A percentile compares a stretch with the other conserved stretches of the same genome.
phyloP scores from a whole-genome alignment of 2,329 filamentous ascomycete species.

The Apiospora malaysiana region DNA sequence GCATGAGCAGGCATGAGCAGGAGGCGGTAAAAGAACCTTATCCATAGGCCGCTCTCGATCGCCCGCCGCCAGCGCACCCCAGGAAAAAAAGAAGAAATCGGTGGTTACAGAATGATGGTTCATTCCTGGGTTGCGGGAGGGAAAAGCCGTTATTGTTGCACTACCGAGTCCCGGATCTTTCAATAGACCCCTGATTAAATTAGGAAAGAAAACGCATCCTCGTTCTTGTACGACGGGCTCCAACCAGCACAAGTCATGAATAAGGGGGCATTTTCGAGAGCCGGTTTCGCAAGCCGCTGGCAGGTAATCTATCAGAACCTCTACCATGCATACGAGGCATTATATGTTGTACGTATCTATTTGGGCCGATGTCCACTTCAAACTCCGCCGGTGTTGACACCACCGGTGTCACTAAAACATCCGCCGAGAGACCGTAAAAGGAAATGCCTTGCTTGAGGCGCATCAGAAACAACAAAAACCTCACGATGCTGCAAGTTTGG shows the following conservation, averaged over 20 bases:
- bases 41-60: slow-evolving; percentile 15
- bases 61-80: neutral
- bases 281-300: slow-evolving; percentile 12
- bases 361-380: slow-evolving; percentile 5
- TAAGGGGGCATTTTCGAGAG: neutral
- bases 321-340: slow-evolving; percentile 6
- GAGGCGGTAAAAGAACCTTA: slow-evolving; percentile 9
- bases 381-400: slow-evolving; percentile 13
- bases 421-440: neutral
- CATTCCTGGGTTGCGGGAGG: slow-evolving; percentile 11
- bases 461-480: slow-evolving; percentile 17
- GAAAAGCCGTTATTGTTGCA: slow-evolving; percentile 14
- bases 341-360: neutral
- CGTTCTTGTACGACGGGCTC: neutral
- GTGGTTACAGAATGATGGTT: neutral
- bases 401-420: slow-evolving; percentile 9
- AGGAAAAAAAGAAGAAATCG: neutral
- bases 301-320: neutral
- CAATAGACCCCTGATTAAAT: slow-evolving; percentile 14
- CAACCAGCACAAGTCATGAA: slow-evolving; percentile 3
- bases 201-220: neutral
- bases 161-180: slow-evolving; percentile 11
- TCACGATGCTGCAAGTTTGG: slow-evolving; percentile 15
- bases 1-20: slow-evolving; percentile 8
- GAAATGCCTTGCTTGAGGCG: slow-evolving; percentile 16